Evolutionary conservation across 345 rosid genomes (phyloP).

Genomic region (Moringa oleifera): DNA sequence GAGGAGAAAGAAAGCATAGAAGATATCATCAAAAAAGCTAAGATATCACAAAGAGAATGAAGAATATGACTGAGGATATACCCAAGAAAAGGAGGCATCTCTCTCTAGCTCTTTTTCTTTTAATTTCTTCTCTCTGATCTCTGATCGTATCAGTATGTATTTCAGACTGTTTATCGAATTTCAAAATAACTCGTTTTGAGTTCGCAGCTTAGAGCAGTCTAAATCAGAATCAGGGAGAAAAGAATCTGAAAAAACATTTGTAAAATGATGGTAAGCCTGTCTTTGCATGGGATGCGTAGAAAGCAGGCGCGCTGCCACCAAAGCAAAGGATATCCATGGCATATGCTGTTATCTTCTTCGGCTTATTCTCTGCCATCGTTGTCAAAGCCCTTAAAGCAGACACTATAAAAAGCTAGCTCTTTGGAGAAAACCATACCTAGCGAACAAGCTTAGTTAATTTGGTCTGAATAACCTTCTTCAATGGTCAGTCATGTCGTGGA

Average conservation of each 20-base stretch:
- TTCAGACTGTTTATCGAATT: too few relatives aligned
- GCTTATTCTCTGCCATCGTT: slow-evolving; percentile 5
- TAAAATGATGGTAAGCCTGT: too few relatives aligned
- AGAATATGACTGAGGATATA: slow-evolving; percentile 44
- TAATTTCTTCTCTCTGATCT: too few relatives aligned
- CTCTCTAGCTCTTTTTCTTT: slow-evolving; percentile 3
- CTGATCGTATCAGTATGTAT: too few relatives aligned
- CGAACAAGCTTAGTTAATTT: not conserved
- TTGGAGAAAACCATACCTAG: not conserved
- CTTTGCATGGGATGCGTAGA: slow-evolving; percentile 24
- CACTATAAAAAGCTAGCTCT: not conserved
- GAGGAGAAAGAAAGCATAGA: too few relatives aligned
- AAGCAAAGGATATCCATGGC: slow-evolving; percentile 44
- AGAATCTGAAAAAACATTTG: slow-evolving; percentile 24
- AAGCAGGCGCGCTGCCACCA: slow-evolving; percentile 26
- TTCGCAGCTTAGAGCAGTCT: too few relatives aligned
- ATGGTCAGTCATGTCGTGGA: too few relatives aligned
- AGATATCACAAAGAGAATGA: not conserved
- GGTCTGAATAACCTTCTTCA: too few relatives aligned
- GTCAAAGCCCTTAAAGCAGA: not conserved
- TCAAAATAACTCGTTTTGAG: too few relatives aligned
- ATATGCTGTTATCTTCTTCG: slow-evolving; percentile 35
- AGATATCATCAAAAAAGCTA: not conserved
- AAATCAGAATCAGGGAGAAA: slow-evolving; percentile 27
- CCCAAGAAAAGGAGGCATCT: slow-evolving; percentile 37